Evolutionary conservation across 1,139 yeast genomes (phyloP), one percentile per base, ranked within the genome.

Genomic region (Insectozyma bohioensis): DNA sequence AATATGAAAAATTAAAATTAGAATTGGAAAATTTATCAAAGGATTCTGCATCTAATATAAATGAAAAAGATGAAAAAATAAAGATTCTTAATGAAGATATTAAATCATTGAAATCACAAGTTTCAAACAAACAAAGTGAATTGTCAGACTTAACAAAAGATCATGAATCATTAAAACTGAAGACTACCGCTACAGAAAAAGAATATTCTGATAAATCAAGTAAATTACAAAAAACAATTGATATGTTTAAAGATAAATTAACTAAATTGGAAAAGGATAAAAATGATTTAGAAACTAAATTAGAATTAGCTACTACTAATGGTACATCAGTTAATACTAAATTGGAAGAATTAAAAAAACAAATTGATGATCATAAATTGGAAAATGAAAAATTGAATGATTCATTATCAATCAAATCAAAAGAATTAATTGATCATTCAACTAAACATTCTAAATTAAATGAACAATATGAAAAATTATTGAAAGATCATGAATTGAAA

Each of bases 361-460:
- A 50, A 27, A 30, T 54, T 4, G 20, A 29, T n/a, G 69, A 66
- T 6, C 42, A 57, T 5, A 63, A 64, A 30, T 69, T 53, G 3
- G 53, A 51, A 12, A 68, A 53, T 43, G 60, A 47, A 29, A 69
- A 51, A 46, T 54, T 57, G 20, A 60, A 72, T 66, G 65, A 58
- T 16, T 72, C 71, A 39, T 55, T 74, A 29, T 53, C 72, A 29
- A 51, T 72, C 4, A 78, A 77, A 10, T 74, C 75, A 2, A 51
- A 56, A 7, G 63, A 70, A 2, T 61, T 67, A 33, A 73, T 64
- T 44, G 67, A 58, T 7, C 35, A 72, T 36, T 68, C 63, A 36
- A 36, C 37, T 3, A 49, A 52, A 2, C 55, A 60, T 35, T 6
- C 39, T 3, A 42, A 41, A 3, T 31, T 47, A 2, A 56, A 54